These are phyloP conservation scores for Soucietia sequanensis DNA, from an alignment of 805 yeast genomes.

Conservation along the genomic window DNA sequence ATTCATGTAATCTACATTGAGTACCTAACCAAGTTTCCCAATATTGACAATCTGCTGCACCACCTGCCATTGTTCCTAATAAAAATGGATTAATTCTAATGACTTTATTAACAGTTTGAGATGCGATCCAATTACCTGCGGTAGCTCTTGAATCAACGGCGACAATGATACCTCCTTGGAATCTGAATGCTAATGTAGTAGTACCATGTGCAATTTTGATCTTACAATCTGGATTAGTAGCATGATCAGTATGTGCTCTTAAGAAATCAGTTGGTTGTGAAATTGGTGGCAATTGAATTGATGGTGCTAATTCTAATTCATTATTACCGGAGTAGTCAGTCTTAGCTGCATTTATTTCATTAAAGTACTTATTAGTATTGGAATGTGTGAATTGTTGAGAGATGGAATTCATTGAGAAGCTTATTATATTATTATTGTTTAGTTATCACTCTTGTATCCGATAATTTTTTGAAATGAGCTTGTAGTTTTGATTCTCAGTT, in stretches of 20 bases:
- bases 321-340: conserved; percentile 14
- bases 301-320: conserved; percentile 51
- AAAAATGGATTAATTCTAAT: conserved; percentile 93
- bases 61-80: conserved; percentile 99
- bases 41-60: conserved; percentile 98
- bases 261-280: conserved; percentile 88
- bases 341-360: conserved; percentile 29
- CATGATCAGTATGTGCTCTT: conserved; percentile 98
- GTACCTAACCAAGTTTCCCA: conserved; percentile 99
- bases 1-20: conserved; percentile 92
- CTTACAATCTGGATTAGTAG: conserved; percentile 86
- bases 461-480: no score
- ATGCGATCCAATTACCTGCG: conserved; percentile 97
- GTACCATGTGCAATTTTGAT: conserved; percentile 99
- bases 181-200: conserved; percentile 95
- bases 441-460: no score
- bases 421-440: no score
- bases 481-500: no score
- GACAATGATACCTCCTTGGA: conserved; percentile 91
- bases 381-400: conserved; percentile 36
- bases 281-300: conserved; percentile 74
- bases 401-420: conserved; percentile 34
- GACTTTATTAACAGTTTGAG: conserved; percentile 96
- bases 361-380: conserved; percentile 22
- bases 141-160: conserved; percentile 99